These are phyloP conservation scores for Pneumocystis murina DNA, from an alignment of 1,139 yeast genomes.

Conservation along the genomic window DNA sequence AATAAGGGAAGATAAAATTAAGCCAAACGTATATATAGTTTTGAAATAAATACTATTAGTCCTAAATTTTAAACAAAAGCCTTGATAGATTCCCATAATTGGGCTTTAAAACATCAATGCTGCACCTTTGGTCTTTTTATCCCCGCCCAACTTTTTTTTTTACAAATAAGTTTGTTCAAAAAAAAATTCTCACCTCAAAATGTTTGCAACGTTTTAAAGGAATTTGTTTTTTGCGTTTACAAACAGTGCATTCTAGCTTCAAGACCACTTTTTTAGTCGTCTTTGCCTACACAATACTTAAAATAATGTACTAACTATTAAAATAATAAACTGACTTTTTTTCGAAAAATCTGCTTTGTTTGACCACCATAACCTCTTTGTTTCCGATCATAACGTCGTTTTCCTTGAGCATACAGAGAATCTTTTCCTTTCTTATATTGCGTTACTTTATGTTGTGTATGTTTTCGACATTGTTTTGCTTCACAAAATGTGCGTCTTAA, in stretches of 20 bases:
- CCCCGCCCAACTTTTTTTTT: constrained; percentile 71
- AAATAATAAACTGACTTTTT: constrained; percentile 36
- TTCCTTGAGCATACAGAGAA: constrained; percentile 59
- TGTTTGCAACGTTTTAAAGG: constrained; percentile 99
- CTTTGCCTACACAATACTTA: constrained; percentile 43
- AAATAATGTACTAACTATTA: background rate
- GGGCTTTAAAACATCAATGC: background rate
- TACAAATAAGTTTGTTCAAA: background rate
- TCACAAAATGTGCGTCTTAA: constrained; percentile 99
- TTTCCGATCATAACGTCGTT: constrained; percentile 99
- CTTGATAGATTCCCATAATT: background rate
- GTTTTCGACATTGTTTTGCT: constrained; percentile 98
- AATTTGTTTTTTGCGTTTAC: constrained; percentile 98
- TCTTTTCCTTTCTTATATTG: constrained; percentile 59
- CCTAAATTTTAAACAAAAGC: no score
- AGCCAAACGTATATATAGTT: no score
- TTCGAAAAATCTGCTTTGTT: constrained; percentile 99
- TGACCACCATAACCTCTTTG: constrained; percentile 99
- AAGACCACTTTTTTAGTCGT: constrained; percentile 99
- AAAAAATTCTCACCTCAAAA: constrained; percentile 40
- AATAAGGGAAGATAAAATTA: no score
- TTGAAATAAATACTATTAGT: no score
- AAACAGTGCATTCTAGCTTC: constrained; percentile 95
- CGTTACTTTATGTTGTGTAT: constrained; percentile 99
- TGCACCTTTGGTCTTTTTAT: constrained; percentile 96